A percentile compares a stretch with the other conserved stretches of the same genome.
These are phyloP conservation scores for Neurospora sp. DNA, from an alignment of 495 filamentous ascomycete genomes.

Conservation along the genomic window DNA sequence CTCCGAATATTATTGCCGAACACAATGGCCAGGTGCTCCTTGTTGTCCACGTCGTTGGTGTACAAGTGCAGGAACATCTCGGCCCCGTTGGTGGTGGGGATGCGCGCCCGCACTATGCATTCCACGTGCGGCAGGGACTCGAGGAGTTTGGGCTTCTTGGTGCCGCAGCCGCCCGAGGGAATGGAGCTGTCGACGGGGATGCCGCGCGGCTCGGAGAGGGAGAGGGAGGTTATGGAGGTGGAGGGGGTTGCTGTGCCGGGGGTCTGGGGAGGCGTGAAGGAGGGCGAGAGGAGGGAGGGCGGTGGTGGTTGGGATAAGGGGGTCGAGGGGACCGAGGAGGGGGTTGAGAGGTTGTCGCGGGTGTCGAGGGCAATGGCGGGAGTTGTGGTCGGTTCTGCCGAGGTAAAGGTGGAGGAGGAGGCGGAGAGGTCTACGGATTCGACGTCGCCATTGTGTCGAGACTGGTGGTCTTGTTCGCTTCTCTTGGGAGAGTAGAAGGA, in stretches of 20 bases:
- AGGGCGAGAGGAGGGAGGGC: constrained; percentile 54
- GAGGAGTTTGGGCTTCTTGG: constrained; percentile 56
- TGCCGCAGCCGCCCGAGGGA: constrained; percentile 38
- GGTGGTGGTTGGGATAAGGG: constrained; percentile 23
- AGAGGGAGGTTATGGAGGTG: background rate
- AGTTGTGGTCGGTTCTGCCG: background rate
- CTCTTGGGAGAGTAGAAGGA: constrained; percentile 38
- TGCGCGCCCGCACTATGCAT: constrained; percentile 75
- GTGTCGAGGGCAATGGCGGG: background rate
- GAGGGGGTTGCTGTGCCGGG: constrained; percentile 51
- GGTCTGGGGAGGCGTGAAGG: constrained; percentile 73
- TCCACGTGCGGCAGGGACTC: constrained; percentile 61
- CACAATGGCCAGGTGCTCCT: constrained; percentile 97
- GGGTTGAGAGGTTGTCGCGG: constrained; percentile 7
- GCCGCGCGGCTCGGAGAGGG: constrained; percentile 30
- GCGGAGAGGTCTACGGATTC: constrained; percentile 12
- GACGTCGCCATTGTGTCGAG: constrained; percentile 11
- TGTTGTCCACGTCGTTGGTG: constrained; percentile 81
- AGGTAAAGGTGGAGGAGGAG: constrained; percentile 1
- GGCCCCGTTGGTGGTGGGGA: constrained; percentile 76
- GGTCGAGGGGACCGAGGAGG: constrained; percentile 6
- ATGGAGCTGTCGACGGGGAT: constrained; percentile 46
- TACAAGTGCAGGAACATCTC: constrained; percentile 98
- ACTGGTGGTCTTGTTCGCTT: constrained; percentile 14
- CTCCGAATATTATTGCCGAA: constrained; percentile 82